Evolutionary conservation across 1,139 yeast genomes (phyloP), one percentile per base, ranked within the genome.

Genomic region (Diutina pseudorugosa): DNA sequence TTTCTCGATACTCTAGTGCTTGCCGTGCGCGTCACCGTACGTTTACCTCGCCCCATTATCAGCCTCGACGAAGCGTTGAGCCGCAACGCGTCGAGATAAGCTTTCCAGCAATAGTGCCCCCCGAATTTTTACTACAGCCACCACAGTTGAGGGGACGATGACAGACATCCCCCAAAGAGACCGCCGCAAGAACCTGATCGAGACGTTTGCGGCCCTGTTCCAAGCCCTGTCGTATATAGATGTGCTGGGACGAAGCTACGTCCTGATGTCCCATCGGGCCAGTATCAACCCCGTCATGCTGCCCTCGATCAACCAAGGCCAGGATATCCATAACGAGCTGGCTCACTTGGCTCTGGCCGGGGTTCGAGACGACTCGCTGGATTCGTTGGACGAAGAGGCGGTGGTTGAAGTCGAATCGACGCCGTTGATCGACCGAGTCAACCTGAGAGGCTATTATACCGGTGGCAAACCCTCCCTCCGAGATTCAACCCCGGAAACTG

Each of bases 241-340:
- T 19, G 33, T 23, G 19, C 47, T 43, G 47, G 47, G 47, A 11
- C 47, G 47, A 9, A 43, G 47, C 19, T 43, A 43, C 30, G 47
- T 43, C 12, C 47, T 43, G 47, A 43, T 43, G 47, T 25, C 47
- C 33, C 47, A 43, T 21, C 47, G 47, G 16, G 30, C 47, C 11
- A 43, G 47, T 16, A 23, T 43, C 4, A 20, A 43, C 3, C 30
- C 23, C 9, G 2, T 43, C 16, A 25, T 21, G 20, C 33, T 23
- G 33, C 47, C 47, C 33, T 20, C 33, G 19, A 14, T 43, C 18
- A 43, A 21, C 18, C 30, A 21, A 27, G 47, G 47, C 12, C 19
- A 19, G 11, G 47, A 43, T n/a, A 43, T 43, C 25, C 47, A 43
- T 12, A 25, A 43, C 6, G 47, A 43, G 33, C 47, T 43, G 47